These are phyloP conservation scores for Penicillium angulare DNA, from an alignment of 495 filamentous ascomycete species.

Conservation along the genomic window DNA sequence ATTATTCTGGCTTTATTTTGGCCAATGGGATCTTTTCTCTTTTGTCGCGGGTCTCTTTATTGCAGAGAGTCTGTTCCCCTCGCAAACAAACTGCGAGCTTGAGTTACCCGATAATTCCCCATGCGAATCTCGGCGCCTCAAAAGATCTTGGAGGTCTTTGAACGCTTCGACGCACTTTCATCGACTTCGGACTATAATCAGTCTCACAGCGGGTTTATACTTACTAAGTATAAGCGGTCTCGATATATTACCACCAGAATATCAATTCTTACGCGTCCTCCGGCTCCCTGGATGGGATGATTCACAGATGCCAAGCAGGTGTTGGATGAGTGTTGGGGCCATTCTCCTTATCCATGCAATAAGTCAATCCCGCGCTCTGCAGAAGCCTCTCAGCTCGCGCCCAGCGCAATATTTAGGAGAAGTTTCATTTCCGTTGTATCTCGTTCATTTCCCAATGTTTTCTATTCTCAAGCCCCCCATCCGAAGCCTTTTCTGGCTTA, in stretches of 20 bases:
- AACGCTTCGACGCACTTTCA: background rate
- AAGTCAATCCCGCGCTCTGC: conserved; percentile 17
- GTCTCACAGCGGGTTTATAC: conserved; percentile 9
- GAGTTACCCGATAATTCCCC: conserved; percentile 1
- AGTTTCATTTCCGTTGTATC: conserved; percentile 29
- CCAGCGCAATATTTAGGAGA: conserved; percentile 23
- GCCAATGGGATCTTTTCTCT: conserved; percentile 44
- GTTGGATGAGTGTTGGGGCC: conserved; percentile 12
- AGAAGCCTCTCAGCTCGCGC: conserved; percentile 15
- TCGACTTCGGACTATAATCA: background rate
- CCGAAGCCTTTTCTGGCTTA: conserved; percentile 12
- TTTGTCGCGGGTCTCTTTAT: conserved; percentile 45
- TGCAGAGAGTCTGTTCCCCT: conserved; percentile 24
- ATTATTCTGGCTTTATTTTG: conserved; percentile 36
- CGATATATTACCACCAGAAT: conserved; percentile 6
- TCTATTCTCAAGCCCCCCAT: conserved; percentile 14
- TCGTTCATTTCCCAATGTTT: conserved; percentile 20
- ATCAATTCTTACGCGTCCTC: conserved; percentile 6
- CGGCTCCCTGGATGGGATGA: conserved; percentile 12
- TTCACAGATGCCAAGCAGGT: conserved; percentile 5
- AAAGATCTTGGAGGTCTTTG: background rate
- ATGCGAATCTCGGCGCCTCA: background rate
- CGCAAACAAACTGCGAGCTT: background rate
- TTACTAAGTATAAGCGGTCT: conserved; percentile 11
- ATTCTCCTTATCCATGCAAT: conserved; percentile 12